Evolutionary conservation across 2,329 filamentous ascomycete genomes (phyloP).

Genomic region (Ophiostoma australiae): DNA sequence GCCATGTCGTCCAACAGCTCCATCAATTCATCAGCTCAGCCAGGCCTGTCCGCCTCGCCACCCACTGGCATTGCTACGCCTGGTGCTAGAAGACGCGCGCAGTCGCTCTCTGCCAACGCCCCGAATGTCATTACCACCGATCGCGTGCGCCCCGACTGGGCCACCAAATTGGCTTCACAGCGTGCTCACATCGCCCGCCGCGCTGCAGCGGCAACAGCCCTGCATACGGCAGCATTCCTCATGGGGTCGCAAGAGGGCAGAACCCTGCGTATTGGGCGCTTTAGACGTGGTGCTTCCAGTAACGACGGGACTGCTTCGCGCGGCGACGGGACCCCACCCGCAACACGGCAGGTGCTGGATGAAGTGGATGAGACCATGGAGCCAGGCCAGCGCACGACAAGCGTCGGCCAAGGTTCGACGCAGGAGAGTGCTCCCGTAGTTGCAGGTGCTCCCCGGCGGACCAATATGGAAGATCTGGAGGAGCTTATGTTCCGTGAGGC

Average conservation of each 20-base stretch:
- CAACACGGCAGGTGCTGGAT: constrained; percentile 29
- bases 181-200: constrained; percentile 78
- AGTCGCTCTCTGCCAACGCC: constrained; percentile 72
- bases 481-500: constrained; percentile 99
- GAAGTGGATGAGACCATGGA: constrained; percentile 33
- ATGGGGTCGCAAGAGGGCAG: constrained; percentile 52
- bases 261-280: constrained; percentile 48
- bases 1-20: constrained; percentile 87
- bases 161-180: constrained; percentile 78
- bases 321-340: constrained; percentile 26
- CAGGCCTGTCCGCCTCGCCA: constrained; percentile 46
- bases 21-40: constrained; percentile 43
- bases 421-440: constrained; percentile 24
- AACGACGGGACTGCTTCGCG: constrained; percentile 31
- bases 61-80: constrained; percentile 24
- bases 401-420: constrained; percentile 28
- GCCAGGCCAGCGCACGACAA: constrained; percentile 33
- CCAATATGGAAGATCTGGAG: constrained; percentile 79
- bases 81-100: constrained; percentile 41
- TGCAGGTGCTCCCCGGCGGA: constrained; percentile 35
- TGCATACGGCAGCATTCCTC: constrained; percentile 92
- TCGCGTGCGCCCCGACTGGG: constrained; percentile 88
- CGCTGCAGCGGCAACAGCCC: constrained; percentile 85
- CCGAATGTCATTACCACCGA: constrained; percentile 89
- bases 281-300: constrained; percentile 48